A percentile compares a stretch with the other conserved stretches of the same genome.
Conservation (phyloP, 2,329 filamentous ascomycete species). For the Parastagonospora avenae region DNA sequence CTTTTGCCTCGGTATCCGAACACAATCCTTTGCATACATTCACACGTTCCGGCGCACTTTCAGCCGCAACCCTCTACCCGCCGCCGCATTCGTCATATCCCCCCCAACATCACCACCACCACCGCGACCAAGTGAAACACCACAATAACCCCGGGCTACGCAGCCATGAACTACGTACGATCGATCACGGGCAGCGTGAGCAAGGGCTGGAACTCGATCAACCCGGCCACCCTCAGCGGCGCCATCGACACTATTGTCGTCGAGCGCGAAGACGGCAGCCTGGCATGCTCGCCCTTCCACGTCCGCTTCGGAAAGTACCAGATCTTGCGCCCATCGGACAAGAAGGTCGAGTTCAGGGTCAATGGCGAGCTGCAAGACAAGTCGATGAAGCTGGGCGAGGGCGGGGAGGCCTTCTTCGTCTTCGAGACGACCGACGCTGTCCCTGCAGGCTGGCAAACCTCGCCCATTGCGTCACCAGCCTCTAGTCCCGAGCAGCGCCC, state of each 20-base stretch:
- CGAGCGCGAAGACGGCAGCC: conserved; percentile 85
- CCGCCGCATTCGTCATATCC: neutral
- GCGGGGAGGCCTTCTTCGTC: conserved; percentile 97
- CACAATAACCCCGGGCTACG: conserved; percentile 29
- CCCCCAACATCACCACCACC: neutral
- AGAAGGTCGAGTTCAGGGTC: conserved; percentile 98
- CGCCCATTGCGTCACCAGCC: conserved; percentile 88
- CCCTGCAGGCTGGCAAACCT: conserved; percentile 92
- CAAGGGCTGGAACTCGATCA: conserved; percentile 99
- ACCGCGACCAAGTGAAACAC: neutral
- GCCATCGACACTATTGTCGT: conserved; percentile 99
- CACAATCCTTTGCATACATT: neutral
- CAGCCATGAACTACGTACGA: conserved; percentile 91
- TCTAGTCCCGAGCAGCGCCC: conserved; percentile 74
- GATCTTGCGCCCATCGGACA: conserved; percentile 89
- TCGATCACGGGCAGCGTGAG: conserved; percentile 94
- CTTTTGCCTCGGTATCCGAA: neutral
- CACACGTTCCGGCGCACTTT: neutral
- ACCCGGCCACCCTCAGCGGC: conserved; percentile 93
- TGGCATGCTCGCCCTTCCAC: conserved; percentile 95
- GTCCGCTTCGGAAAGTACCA: conserved; percentile 99
- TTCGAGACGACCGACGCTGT: conserved; percentile 94
- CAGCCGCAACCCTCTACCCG: neutral
- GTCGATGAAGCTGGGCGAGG: conserved; percentile 97
- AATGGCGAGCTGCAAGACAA: conserved; percentile 91